Conservation (phyloP, 2,329 filamentous ascomycete species). For the Calonectria pauciramosa region DNA sequence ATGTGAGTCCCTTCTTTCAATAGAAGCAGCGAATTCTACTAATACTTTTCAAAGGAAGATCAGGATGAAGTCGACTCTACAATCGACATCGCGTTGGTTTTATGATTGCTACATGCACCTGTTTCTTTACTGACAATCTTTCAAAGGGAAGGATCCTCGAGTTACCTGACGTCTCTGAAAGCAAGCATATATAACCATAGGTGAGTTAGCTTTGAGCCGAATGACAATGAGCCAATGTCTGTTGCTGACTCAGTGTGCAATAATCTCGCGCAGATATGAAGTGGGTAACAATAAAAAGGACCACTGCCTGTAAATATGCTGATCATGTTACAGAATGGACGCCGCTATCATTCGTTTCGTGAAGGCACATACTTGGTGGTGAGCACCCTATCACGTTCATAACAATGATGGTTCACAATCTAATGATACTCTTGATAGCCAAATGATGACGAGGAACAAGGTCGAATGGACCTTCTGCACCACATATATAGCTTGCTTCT, state of each 20-base stretch:
- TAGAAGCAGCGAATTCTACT: background rate
- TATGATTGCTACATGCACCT: background rate
- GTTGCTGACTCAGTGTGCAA: background rate
- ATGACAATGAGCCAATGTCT: background rate
- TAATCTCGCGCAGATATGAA: background rate
- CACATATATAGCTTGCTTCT: slow-evolving; percentile 3
- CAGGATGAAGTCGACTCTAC: background rate
- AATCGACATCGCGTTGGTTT: background rate
- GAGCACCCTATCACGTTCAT: background rate
- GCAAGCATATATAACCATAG: background rate
- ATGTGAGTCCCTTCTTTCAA: background rate
- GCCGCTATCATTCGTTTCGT: slow-evolving; percentile 2
- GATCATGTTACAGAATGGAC: background rate
- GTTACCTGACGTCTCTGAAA: slow-evolving; percentile 1
- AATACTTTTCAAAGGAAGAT: background rate
- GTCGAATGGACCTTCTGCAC: background rate
- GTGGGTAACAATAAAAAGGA: background rate
- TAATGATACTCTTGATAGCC: background rate
- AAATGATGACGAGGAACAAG: slow-evolving; percentile 1
- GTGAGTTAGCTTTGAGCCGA: background rate
- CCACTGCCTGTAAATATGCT: background rate
- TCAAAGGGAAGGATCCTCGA: background rate
- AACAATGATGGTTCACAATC: background rate
- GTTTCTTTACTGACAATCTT: background rate
- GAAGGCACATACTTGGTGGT: slow-evolving; percentile 3